These are phyloP conservation scores for Globisporangium mamillatum DNA, from an alignment of 352 stramenopile genomes.

Conservation along the genomic window DNA sequence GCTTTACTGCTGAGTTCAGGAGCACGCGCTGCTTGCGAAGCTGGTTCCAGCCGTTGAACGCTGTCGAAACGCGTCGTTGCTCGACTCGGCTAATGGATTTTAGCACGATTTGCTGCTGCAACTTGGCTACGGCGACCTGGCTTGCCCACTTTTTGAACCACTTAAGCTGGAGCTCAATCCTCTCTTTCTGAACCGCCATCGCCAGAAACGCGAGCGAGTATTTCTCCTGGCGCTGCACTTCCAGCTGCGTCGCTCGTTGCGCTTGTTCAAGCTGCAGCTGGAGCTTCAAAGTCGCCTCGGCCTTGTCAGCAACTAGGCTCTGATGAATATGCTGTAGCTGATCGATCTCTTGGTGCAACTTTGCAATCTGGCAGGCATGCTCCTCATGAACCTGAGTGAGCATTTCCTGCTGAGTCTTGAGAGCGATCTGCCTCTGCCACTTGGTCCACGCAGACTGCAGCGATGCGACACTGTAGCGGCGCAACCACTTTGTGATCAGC, in stretches of 20 bases:
- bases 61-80: not conserved
- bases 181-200: not conserved
- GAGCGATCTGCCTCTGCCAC: slow-evolving; percentile 8
- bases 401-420: slow-evolving; percentile 5
- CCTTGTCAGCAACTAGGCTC: not conserved
- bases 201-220: not conserved
- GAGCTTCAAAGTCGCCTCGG: not conserved
- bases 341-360: slow-evolving; percentile 8
- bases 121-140: not conserved
- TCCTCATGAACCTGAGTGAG: not conserved
- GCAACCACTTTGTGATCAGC: slow-evolving; percentile 24
- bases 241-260: not conserved
- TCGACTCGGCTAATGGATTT: not conserved
- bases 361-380: not conserved
- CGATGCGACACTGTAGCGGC: not conserved
- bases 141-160: slow-evolving; percentile 4
- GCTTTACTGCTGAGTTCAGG: not conserved
- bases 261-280: not conserved
- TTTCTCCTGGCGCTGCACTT: not conserved
- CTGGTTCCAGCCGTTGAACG: slow-evolving; percentile 1
- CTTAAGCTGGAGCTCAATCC: not conserved
- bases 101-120: not conserved
- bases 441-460: slow-evolving; percentile 12
- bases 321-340: not conserved
- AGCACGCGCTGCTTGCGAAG: not conserved